These are phyloP conservation scores for Linnemannia schmuckeri DNA, from an alignment of 192 early-diverging fungal species.

Conservation along the genomic window DNA sequence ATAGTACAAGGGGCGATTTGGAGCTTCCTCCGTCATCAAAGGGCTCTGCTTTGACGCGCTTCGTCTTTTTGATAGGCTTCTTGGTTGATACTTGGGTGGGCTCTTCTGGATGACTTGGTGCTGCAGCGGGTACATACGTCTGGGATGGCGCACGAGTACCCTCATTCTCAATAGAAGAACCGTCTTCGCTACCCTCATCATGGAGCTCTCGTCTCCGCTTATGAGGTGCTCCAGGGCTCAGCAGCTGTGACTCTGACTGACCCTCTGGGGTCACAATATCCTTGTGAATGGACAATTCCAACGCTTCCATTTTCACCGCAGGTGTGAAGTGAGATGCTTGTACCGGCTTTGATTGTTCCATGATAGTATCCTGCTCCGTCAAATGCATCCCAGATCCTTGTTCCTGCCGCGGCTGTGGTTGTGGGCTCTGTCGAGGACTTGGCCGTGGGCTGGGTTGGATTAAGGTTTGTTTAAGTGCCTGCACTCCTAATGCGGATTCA, in stretches of 20 bases:
- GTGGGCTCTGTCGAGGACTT: background rate
- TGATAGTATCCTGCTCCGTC: constrained; percentile 36
- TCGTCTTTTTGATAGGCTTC: constrained; percentile 29
- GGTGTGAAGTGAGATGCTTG: background rate
- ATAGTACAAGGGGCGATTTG: background rate
- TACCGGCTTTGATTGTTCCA: constrained; percentile 34
- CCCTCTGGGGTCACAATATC: background rate
- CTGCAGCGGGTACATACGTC: background rate
- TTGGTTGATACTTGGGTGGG: background rate
- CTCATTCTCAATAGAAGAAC: constrained; percentile 13
- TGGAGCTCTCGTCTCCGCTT: constrained; percentile 42
- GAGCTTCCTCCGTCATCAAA: constrained; percentile 5
- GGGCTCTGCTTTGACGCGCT: constrained; percentile 38
- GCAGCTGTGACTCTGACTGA: background rate
- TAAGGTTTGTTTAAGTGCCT: background rate
- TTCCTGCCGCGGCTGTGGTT: background rate
- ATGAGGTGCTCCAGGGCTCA: constrained; percentile 37
- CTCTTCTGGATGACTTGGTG: background rate
- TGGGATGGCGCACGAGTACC: background rate
- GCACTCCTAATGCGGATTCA: background rate
- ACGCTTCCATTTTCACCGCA: background rate
- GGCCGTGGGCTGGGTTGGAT: background rate
- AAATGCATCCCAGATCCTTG: constrained; percentile 7
- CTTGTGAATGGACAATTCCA: background rate
- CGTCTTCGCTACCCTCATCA: constrained; percentile 38